Base-by-base conservation (phyloP, 306 rosid species). In the Casuarina glauca region DNA sequence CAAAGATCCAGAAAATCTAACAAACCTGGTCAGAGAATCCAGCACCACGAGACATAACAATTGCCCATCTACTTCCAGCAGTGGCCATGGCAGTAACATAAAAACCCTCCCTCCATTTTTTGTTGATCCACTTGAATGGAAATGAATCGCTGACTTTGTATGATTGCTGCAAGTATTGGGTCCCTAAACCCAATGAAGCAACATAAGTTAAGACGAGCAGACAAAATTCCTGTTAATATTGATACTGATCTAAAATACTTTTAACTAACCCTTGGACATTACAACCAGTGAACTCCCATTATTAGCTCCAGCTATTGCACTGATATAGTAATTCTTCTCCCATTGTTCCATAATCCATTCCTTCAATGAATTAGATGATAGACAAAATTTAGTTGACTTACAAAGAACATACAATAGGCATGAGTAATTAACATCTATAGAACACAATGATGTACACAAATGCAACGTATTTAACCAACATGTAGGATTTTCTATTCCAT, bases 321-420 rank as follows among this genome's bases (percentile, higher is more conserved):
- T 91, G 78, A 93, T 93, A 70, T 89, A 91, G 71, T 80, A 93
- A 80, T 79, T 88, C 78, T 86, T 88, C 69, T 88, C 98, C 97
- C 98, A 93, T 73, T 91, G 91, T 76, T 91, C 95, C 98, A 86
- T 83, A 76, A 93, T 93, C 97, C 97, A 93, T 84, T 93, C 97
- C 98, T 93, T 42, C 35, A 42, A 32, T 7, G 48, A 42, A 42
- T 17, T 6, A 67, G 64, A 72, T 41, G 79, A 60, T 68, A 20
- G 19, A 58, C 85, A 46, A 84, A 44, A 79, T 86, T 84, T 75
- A 83, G 84, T 81, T 85, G 91, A 20, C 83, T 84, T 49, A 85
- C 77, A 73, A 83, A 69, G 57, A 87, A 72, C 61, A 51, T 5
- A 43, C 68, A 10, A 12, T 50, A 69, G 49, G 54, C 32, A 74